Evolutionary conservation across 73 alveolate species (phyloP).

Genomic region (Urostyla sp.): DNA sequence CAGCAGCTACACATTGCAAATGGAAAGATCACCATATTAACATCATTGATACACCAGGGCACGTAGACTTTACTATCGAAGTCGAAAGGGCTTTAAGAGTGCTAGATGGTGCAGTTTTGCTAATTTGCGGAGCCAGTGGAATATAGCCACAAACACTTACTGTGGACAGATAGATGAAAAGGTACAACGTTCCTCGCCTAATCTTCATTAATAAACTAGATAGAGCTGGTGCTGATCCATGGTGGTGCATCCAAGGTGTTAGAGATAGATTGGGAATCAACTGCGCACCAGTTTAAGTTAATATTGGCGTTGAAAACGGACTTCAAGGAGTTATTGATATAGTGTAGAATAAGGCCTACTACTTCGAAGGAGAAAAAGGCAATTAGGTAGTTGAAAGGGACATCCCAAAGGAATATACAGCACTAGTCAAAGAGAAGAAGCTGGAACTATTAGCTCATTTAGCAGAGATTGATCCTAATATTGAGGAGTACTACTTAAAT

Average conservation of each 20-base stretch:
- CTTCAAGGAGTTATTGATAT: constrained; percentile 87
- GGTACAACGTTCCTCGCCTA: constrained; percentile 93
- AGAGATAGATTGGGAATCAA: constrained; percentile 82
- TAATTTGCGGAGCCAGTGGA: constrained; percentile 96
- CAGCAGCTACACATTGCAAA: constrained; percentile 96
- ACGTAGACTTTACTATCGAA: constrained; percentile 98
- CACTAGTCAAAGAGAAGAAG: constrained; percentile 73
- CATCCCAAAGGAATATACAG: constrained; percentile 77
- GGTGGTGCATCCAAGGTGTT: constrained; percentile 61
- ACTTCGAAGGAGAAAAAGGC: constrained; percentile 88
- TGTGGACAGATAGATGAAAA: constrained; percentile 94
- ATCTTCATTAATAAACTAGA: constrained; percentile 96
- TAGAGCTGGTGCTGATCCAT: constrained; percentile 97
- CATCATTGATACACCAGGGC: constrained; percentile 98
- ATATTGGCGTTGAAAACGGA: constrained; percentile 86
- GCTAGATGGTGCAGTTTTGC: constrained; percentile 93
- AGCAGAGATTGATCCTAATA: constrained; percentile 81
- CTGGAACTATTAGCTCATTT: constrained; percentile 74
- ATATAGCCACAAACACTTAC: constrained; percentile 96
- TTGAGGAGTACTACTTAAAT: constrained; percentile 76
- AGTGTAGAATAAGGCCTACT: constrained; percentile 78
- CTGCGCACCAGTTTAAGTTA: constrained; percentile 82
- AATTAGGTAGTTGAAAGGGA: constrained; percentile 62
- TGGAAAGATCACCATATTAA: constrained; percentile 92
- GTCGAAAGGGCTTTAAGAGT: constrained; percentile 98